Conservation (phyloP, 1,284 basidiomycete genomes). For the Tilletiaria anomala region DNA sequence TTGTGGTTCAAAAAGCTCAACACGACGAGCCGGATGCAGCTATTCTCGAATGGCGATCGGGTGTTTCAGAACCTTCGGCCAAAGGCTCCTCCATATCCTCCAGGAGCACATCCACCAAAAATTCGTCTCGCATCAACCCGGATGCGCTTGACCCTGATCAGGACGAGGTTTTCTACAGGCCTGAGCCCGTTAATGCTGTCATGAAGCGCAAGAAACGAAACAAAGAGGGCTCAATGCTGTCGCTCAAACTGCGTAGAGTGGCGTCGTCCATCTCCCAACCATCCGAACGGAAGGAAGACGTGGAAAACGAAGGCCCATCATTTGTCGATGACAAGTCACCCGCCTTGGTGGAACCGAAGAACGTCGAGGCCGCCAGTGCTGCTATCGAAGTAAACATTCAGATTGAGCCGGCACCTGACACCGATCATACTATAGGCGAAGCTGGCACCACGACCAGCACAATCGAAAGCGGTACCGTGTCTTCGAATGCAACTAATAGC, state of each 20-base stretch:
- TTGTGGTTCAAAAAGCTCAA: conserved; percentile 7
- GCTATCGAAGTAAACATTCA: no score
- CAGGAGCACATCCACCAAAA: background rate
- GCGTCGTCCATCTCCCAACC: conserved; percentile 6
- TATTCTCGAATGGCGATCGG: conserved; percentile 19
- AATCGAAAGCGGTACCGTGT: no score
- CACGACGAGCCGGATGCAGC: conserved; percentile 4
- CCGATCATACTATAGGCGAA: no score
- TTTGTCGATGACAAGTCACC: background rate
- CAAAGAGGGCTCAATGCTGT: conserved; percentile 23
- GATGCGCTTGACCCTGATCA: conserved; percentile 19
- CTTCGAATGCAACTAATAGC: conserved; percentile 11
- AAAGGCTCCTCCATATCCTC: background rate
- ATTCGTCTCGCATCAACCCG: background rate
- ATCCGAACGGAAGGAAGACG: background rate
- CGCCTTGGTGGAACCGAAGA: no score
- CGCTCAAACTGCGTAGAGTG: conserved; percentile 20
- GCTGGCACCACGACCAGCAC: no score
- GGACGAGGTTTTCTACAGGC: conserved; percentile 23
- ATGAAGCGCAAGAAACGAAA: conserved; percentile 28
- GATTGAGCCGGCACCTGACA: no score
- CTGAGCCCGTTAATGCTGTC: conserved; percentile 16
- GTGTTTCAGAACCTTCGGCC: conserved; percentile 7
- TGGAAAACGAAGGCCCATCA: background rate
- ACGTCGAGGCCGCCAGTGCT: no score